Conservation (phyloP, 2,329 filamentous ascomycete species). For the Penicillium hordei region DNA sequence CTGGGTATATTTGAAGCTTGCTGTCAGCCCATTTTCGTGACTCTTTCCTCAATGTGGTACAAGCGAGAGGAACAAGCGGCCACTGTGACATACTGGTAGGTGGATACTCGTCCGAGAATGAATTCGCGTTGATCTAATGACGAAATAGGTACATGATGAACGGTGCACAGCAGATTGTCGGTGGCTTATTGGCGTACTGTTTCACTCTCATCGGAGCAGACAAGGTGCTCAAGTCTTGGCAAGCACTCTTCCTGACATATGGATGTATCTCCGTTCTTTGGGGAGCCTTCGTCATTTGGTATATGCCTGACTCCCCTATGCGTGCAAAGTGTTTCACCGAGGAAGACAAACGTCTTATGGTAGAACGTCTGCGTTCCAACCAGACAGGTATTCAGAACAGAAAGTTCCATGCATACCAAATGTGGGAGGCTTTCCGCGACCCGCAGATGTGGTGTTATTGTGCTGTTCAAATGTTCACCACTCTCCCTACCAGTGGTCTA, state of each 20-base stretch:
- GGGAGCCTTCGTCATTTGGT: conserved; percentile 63
- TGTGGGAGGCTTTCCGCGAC: conserved; percentile 61
- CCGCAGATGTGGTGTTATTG: conserved; percentile 67
- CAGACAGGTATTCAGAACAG: conserved; percentile 63
- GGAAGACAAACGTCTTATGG: conserved; percentile 63
- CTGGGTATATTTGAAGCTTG: conserved; percentile 70
- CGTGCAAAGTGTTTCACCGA: conserved; percentile 68
- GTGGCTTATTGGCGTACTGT: conserved; percentile 64
- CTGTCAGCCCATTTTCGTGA: conserved; percentile 67
- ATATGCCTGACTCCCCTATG: conserved; percentile 70
- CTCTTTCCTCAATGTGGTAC: conserved; percentile 70
- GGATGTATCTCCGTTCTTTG: conserved; percentile 64
- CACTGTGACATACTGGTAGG: conserved; percentile 66
- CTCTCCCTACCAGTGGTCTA: conserved; percentile 69
- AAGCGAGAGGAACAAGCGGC: conserved; percentile 65
- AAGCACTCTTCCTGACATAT: conserved; percentile 67
- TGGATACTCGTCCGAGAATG: not conserved
- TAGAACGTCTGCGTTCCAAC: conserved; percentile 61
- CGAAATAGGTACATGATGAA: conserved; percentile 67
- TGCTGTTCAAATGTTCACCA: conserved; percentile 68
- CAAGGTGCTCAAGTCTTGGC: conserved; percentile 61
- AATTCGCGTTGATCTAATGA: not conserved
- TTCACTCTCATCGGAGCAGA: conserved; percentile 53
- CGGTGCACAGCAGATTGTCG: conserved; percentile 69
- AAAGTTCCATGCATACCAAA: conserved; percentile 54